phyloP scores from a whole-genome alignment of 2,329 filamentous ascomycete genomes.

The Aspergillus arachidicola region DNA sequence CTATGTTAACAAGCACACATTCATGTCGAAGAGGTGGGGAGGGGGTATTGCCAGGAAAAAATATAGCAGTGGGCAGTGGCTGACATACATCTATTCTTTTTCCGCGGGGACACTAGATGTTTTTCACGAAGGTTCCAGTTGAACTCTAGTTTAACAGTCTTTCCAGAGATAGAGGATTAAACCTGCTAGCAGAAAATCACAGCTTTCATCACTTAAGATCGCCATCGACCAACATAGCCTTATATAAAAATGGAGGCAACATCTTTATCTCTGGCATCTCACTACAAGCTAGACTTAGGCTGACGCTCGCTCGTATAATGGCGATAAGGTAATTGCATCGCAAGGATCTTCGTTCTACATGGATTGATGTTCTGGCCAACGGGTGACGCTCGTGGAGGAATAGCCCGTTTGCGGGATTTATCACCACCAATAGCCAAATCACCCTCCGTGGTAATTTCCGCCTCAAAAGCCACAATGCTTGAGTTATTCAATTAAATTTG shows the following conservation, averaged over 20 bases:
- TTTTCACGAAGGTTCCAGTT: not conserved
- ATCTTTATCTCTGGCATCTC: constrained; percentile 2
- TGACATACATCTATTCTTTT: not conserved
- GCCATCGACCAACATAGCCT: not conserved
- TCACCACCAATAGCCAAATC: constrained; percentile 11
- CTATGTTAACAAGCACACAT: not conserved
- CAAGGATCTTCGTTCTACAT: not conserved
- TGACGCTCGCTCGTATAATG: not conserved
- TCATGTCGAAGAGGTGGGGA: not conserved
- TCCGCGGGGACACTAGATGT: not conserved
- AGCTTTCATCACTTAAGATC: not conserved
- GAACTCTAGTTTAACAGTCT: not conserved
- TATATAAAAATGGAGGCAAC: not conserved
- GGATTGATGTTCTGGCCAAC: constrained; percentile 6
- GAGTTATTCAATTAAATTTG: constrained; percentile 10
- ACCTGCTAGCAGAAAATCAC: not conserved
- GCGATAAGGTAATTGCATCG: not conserved
- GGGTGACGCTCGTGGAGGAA: not conserved
- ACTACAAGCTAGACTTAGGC: not conserved
- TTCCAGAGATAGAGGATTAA: not conserved
- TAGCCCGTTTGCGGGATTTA: constrained; percentile 15
- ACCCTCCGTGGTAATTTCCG: not conserved
- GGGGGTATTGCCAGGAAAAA: not conserved
- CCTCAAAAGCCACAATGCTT: not conserved
- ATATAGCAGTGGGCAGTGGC: not conserved